Evolutionary conservation across 305 asterid genomes (phyloP).

Genomic region (Ajuga reptans): DNA sequence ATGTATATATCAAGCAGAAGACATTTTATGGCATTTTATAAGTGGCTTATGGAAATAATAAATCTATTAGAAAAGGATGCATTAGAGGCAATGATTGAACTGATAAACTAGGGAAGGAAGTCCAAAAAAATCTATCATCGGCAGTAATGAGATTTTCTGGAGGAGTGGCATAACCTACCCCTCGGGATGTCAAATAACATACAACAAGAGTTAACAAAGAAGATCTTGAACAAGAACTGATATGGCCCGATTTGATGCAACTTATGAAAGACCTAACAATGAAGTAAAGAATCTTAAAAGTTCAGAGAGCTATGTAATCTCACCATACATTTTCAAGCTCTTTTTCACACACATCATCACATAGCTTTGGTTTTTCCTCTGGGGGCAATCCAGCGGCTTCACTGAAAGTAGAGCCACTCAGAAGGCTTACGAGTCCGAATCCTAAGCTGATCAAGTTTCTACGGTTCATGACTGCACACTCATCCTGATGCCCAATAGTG

Average conservation of each 20-base stretch:
- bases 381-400: conserved; percentile 90
- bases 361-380: conserved; percentile 75
- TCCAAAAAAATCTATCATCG: background rate
- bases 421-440: conserved; percentile 41
- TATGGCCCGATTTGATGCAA: background rate
- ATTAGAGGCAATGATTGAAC: background rate
- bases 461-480: conserved; percentile 35
- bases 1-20: background rate
- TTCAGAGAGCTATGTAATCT: conserved; percentile 46
- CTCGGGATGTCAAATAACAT: background rate
- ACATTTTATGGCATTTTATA: background rate
- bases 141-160: background rate
- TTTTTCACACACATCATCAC: conserved; percentile 73
- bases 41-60: background rate
- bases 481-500: conserved; percentile 20
- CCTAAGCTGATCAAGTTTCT: conserved; percentile 47
- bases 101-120: background rate
- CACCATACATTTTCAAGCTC: conserved; percentile 99
- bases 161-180: background rate
- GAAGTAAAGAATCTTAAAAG: conserved; percentile 3
- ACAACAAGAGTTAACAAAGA: background rate
- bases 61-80: background rate
- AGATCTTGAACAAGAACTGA: background rate
- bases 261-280: background rate
- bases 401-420: conserved; percentile 31